A percentile compares a stretch with the other conserved stretches of the same genome.
phyloP scores from a whole-genome alignment of 2,329 filamentous ascomycete genomes.

The Furcasterigmium sp. region DNA sequence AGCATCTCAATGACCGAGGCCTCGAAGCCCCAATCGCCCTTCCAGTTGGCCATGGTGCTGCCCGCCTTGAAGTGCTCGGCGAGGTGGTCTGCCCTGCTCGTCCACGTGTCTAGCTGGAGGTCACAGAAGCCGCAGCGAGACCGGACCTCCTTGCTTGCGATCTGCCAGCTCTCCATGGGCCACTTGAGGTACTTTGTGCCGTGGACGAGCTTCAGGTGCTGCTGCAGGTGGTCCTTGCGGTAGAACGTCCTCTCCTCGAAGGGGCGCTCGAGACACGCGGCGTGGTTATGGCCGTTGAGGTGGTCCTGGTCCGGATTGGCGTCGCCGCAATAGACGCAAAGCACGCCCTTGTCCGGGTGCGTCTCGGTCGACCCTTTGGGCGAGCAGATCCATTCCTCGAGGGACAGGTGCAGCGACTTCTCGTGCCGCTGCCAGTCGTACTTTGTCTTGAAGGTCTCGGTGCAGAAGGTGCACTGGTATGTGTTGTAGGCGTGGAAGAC shows the following conservation, averaged over 20 bases:
- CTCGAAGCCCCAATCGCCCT: slow-evolving; percentile 19
- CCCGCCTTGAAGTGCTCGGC: slow-evolving; percentile 20
- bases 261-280: slow-evolving; percentile 34
- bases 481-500: slow-evolving; percentile 5
- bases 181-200: slow-evolving; percentile 24
- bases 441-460: slow-evolving; percentile 37
- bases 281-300: slow-evolving; percentile 18
- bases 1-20: slow-evolving; percentile 25
- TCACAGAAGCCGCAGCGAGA: slow-evolving; percentile 25
- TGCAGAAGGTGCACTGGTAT: slow-evolving; percentile 40
- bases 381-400: slow-evolving; percentile 39
- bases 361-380: slow-evolving; percentile 13
- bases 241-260: slow-evolving; percentile 31
- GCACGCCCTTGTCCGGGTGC: slow-evolving; percentile 14
- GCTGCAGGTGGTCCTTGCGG: slow-evolving; percentile 24
- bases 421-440: slow-evolving; percentile 46
- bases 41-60: slow-evolving; percentile 20
- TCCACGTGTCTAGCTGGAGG: slow-evolving; percentile 17
- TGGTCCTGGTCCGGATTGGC: slow-evolving; percentile 15
- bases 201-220: slow-evolving; percentile 22
- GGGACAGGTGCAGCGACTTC: slow-evolving; percentile 37
- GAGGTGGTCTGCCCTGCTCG: slow-evolving; percentile 19
- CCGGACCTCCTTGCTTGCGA: slow-evolving; percentile 12
- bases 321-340: slow-evolving; percentile 18
- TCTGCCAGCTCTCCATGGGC: slow-evolving; percentile 28